Evolutionary conservation across 1,284 basidiomycete species (phyloP), one percentile per base, ranked within the genome.

Genomic region (Thecaphora frezii): DNA sequence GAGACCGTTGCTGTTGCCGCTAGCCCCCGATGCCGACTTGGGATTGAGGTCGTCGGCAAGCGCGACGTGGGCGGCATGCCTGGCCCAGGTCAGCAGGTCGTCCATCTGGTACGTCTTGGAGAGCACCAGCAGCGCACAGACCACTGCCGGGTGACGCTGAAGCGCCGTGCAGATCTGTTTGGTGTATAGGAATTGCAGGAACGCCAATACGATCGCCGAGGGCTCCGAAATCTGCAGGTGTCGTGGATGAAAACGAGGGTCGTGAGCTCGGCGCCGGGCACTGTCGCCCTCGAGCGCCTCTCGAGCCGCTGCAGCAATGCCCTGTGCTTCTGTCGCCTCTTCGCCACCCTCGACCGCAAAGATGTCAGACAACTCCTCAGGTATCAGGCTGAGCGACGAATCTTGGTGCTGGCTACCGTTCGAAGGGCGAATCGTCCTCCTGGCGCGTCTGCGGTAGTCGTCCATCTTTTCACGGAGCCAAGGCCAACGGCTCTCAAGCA

Each of bases 111-210:
- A 97, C 51, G 88, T 90, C 58, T 86, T 89, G 2, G 90, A 85
- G 16, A 97, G 83, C 51, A 96, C 84, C 52, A 97, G 82, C 19
- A 97, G 83, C 59, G 92, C 89, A 68, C 89, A 89, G 38, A 97
- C 83, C 12, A 97, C 88, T 0, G 90, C 88, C 3, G 91, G 90
- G 4, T 90, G 87, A 67, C 91, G 89, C 78, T 97, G 93, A 40
- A 97, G 83, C 0, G 90, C 89, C 0, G 93, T 97, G 50, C 90
- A 83, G 38, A 97, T 84, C 0, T 88, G 85, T 49, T 88, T 83
- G 1, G 91, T 87, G 81, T 97, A 97, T 62, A 97, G 86, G 81
- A 94, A 97, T 79, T 97, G 91, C 53, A 97, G 80, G 49, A 97
- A 82, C 3, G 93, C 94, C 49, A 91, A 82, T 2, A 90, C 89